phyloP scores from a whole-genome alignment of 2,329 filamentous ascomycete genomes.

The Sphaerulina vaccinii region DNA sequence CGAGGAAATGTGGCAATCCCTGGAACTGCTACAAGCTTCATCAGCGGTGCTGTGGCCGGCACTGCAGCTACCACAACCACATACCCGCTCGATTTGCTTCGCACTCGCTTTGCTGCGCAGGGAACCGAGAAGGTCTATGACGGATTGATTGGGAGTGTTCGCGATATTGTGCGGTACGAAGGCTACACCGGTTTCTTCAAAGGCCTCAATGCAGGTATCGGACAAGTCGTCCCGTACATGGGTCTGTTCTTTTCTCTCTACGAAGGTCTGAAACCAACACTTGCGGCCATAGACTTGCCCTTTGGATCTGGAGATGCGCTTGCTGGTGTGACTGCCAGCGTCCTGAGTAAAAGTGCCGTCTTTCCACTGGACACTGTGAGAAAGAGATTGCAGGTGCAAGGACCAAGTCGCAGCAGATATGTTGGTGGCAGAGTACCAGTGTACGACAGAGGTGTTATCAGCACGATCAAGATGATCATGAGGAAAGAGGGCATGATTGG shows the following conservation, averaged over 20 bases:
- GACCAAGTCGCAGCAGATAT: slow-evolving; percentile 75
- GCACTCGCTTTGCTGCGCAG: slow-evolving; percentile 95
- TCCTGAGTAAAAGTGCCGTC: slow-evolving; percentile 81
- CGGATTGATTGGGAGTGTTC: slow-evolving; percentile 66
- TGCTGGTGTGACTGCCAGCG: slow-evolving; percentile 75
- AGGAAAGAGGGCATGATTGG: slow-evolving; percentile 72
- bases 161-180: slow-evolving; percentile 72
- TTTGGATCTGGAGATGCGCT: slow-evolving; percentile 76
- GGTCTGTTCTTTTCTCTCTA: slow-evolving; percentile 92
- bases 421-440: slow-evolving; percentile 77
- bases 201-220: slow-evolving; percentile 75
- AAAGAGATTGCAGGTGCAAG: slow-evolving; percentile 93
- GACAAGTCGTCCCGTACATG: slow-evolving; percentile 94
- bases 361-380: slow-evolving; percentile 91
- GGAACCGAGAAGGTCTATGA: slow-evolving; percentile 76
- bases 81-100: slow-evolving; percentile 88
- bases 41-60: slow-evolving; percentile 79
- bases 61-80: slow-evolving; percentile 78
- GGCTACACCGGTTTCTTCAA: slow-evolving; percentile 81
- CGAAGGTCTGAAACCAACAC: slow-evolving; percentile 62
- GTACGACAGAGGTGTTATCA: slow-evolving; percentile 66
- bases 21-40: slow-evolving; percentile 71
- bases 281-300: slow-evolving; percentile 52
- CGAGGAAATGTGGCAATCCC: slow-evolving; percentile 57
- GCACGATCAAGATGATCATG: slow-evolving; percentile 67